Percentiles rank a stretch among this genome's conserved stretches.
These are phyloP conservation scores for Thinopyrum obtusiflorum DNA, from an alignment of 202 grass and related monocot genomes.

Conservation along the genomic window DNA sequence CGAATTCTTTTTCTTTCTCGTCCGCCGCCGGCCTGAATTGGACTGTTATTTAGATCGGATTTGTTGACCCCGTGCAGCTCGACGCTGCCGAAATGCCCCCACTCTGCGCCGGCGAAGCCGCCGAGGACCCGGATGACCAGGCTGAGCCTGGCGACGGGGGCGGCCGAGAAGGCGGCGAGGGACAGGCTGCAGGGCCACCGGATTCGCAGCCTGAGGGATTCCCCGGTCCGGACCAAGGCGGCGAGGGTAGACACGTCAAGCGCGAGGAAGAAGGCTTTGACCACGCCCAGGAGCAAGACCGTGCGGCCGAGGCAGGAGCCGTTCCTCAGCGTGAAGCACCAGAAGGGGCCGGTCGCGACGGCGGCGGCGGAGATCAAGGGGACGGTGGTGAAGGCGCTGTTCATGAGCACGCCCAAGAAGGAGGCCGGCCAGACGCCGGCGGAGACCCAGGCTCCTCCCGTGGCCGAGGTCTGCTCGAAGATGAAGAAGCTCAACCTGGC, in stretches of 20 bases:
- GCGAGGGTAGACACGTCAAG: conserved; percentile 13
- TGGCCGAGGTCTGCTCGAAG: conserved; percentile 45
- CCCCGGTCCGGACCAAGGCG: conserved; percentile 38
- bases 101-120: conserved; percentile 69
- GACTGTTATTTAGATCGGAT: neutral
- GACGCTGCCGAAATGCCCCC: conserved; percentile 59
- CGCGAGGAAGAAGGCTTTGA: conserved; percentile 53
- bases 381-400: conserved; percentile 48
- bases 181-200: conserved; percentile 37
- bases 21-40: neutral
- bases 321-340: conserved; percentile 56
- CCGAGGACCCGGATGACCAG: conserved; percentile 50
- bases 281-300: conserved; percentile 48
- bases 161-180: conserved; percentile 36
- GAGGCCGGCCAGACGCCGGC: conserved; percentile 4
- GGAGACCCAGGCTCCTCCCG: conserved; percentile 23
- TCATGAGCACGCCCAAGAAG: conserved; percentile 49
- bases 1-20: neutral
- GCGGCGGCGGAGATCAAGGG: conserved; percentile 35
- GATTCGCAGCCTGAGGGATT: conserved; percentile 33
- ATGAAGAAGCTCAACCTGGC: conserved; percentile 61
- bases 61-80: conserved; percentile 37
- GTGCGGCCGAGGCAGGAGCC: conserved; percentile 32
- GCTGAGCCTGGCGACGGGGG: conserved; percentile 48
- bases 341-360: conserved; percentile 14